phyloP scores from a whole-genome alignment of 306 rosid genomes.

The Dalbergia oliveri region DNA sequence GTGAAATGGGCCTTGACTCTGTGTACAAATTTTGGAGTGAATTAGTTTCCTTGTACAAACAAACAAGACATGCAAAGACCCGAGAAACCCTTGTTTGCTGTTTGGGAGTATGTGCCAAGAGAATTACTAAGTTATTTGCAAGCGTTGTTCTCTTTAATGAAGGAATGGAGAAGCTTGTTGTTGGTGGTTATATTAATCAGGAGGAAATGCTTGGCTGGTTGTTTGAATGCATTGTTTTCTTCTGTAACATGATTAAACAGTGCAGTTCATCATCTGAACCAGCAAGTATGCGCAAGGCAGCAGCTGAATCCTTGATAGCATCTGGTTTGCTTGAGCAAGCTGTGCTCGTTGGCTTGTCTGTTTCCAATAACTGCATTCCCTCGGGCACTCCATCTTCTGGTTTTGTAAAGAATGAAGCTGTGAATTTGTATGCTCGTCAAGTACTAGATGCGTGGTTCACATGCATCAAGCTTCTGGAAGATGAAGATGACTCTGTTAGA shows the following conservation, averaged over 20 bases:
- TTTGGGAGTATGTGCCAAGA: constrained; percentile 77
- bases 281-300: constrained; percentile 79
- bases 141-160: constrained; percentile 54
- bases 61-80: constrained; percentile 80
- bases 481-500: constrained; percentile 84
- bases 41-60: constrained; percentile 67
- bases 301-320: constrained; percentile 82
- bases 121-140: constrained; percentile 61
- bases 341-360: constrained; percentile 55
- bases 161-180: constrained; percentile 37
- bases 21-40: constrained; percentile 81
- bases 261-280: constrained; percentile 78
- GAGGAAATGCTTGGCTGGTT: constrained; percentile 49
- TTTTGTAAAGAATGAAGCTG: constrained; percentile 60
- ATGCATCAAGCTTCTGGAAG: constrained; percentile 92
- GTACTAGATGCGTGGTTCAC: constrained; percentile 81
- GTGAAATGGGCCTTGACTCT: constrained; percentile 72
- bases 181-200: constrained; percentile 44
- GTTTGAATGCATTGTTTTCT: constrained; percentile 65
- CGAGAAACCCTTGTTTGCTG: constrained; percentile 76
- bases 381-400: constrained; percentile 41
- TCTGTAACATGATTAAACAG: constrained; percentile 62
- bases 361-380: constrained; percentile 54
- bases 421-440: constrained; percentile 71
- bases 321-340: constrained; percentile 93